Evolutionary conservation across 1,284 basidiomycete genomes (phyloP).

Genomic region (Schizophyllum amplum): DNA sequence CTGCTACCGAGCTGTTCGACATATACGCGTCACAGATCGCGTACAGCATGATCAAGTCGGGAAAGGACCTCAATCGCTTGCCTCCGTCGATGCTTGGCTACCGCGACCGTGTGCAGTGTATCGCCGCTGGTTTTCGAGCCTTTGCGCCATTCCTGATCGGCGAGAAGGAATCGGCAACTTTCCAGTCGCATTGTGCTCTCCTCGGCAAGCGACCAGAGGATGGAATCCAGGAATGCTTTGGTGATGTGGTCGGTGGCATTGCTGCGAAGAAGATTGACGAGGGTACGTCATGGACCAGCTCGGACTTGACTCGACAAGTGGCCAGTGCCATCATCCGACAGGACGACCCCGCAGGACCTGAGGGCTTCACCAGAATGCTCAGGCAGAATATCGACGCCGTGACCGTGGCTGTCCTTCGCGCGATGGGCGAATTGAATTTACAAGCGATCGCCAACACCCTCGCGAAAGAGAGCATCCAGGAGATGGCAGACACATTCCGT

Average conservation of each 20-base stretch:
- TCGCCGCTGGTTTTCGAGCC: slow-evolving; percentile 49
- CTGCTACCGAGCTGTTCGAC: slow-evolving; percentile 64
- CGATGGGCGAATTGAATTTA: slow-evolving; percentile 51
- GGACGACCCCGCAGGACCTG: no score
- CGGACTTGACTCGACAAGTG: no score
- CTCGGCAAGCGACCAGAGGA: slow-evolving; percentile 41
- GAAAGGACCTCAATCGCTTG: slow-evolving; percentile 45
- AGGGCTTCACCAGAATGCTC: slow-evolving; percentile 3
- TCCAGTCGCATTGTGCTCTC: slow-evolving; percentile 58
- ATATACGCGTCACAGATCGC: slow-evolving; percentile 77
- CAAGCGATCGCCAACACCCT: no score
- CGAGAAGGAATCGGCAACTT: slow-evolving; percentile 36
- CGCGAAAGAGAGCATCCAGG: no score
- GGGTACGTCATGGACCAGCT: slow-evolving; percentile 1
- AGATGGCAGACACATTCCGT: not conserved
- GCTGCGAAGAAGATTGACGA: slow-evolving; percentile 41
- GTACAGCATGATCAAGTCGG: slow-evolving; percentile 43
- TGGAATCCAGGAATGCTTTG: slow-evolving; percentile 59
- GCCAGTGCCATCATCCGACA: no score
- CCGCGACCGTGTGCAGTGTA: slow-evolving; percentile 48
- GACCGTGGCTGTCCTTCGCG: slow-evolving; percentile 46
- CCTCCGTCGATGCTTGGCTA: slow-evolving; percentile 71
- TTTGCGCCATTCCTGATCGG: slow-evolving; percentile 40
- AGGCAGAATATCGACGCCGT: slow-evolving; percentile 38
- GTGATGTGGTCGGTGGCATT: slow-evolving; percentile 61